Base-by-base conservation (phyloP, 441 rosid genomes). In the Corymbia citriodora region DNA sequence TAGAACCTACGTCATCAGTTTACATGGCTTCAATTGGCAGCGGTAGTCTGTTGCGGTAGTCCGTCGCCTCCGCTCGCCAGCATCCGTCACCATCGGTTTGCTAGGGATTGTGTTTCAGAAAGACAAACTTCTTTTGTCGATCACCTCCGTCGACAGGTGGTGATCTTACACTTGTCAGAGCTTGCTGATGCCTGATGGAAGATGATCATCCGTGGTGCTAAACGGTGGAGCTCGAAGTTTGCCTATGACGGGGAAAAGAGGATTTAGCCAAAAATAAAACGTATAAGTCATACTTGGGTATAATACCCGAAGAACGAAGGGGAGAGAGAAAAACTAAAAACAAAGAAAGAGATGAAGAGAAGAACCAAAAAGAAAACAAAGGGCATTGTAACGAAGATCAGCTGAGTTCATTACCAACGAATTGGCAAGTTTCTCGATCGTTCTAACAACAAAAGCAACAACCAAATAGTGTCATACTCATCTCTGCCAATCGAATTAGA, bases 381-480 rank as follows among this genome's bases (percentile, higher is more conserved):
- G 13, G 61, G 61, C 2, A n/a, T 3, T 29, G 16, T 0, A 13
- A 63, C n/a, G n/a, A n/a, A n/a, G n/a, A n/a, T n/a, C n/a, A n/a
- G n/a, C n/a, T n/a, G n/a, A n/a, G n/a, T n/a, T n/a, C n/a, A n/a
- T n/a, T n/a, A n/a, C n/a, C n/a, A 1, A 13, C 70, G 16, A 63
- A 25, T 63, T 29, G 1, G 33, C 16, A 63, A 29, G 16, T 63
- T 63, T 2, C 18, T 2, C 4, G 40, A 36, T 63, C 17, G 29
- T 63, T 29, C n/a, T 29, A 29, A 8, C 70, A 27, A 13, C 70
- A n/a, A 63, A 1, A 63, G 70, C 70, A 13, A 33, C 33, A 1
- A 63, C 17, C 70, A 27, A 29, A 63, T 31, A 63, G 10, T 29
- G 33, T 17, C 70, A 63, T 29, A 0, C 55, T 54, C 55, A 54